These are phyloP conservation scores for Dryas drummondii DNA, from an alignment of 306 rosid genomes.

Conservation along the genomic window DNA sequence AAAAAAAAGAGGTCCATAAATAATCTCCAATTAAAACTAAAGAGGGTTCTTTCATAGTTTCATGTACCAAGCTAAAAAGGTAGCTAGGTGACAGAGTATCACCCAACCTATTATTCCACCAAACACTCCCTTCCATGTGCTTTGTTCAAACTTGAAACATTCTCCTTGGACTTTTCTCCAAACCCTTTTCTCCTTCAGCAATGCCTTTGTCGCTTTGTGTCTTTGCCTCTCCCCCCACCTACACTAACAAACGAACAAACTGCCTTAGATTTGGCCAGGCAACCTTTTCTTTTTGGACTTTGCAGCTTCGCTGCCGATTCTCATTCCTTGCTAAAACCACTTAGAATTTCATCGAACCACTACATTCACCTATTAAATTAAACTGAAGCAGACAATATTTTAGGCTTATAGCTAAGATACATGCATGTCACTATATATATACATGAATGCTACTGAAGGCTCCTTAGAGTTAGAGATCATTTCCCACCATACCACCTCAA, in stretches of 20 bases:
- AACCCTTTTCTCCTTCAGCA: slow-evolving; percentile 47
- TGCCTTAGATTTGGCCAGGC: slow-evolving; percentile 60
- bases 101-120: slow-evolving; percentile 70
- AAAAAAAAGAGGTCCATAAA: too few relatives aligned
- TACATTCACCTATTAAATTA: not conserved
- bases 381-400: too few relatives aligned
- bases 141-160: slow-evolving; percentile 56
- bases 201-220: slow-evolving; percentile 19
- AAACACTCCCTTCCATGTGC: slow-evolving; percentile 72
- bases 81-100: slow-evolving; percentile 37
- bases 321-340: slow-evolving; percentile 44
- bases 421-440: too few relatives aligned
- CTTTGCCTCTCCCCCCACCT: slow-evolving; percentile 35
- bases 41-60: slow-evolving; percentile 15
- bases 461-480: too few relatives aligned
- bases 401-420: too few relatives aligned
- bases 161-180: slow-evolving; percentile 61
- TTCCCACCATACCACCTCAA: too few relatives aligned
- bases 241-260: slow-evolving; percentile 26
- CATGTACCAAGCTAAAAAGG: too few relatives aligned
- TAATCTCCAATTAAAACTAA: too few relatives aligned
- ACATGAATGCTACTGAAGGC: too few relatives aligned
- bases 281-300: slow-evolving; percentile 71
- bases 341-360: slow-evolving; percentile 43
- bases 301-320: slow-evolving; percentile 62